Evolutionary conservation across 2,329 filamentous ascomycete species (phyloP).

Genomic region (Penicillium crustosum): DNA sequence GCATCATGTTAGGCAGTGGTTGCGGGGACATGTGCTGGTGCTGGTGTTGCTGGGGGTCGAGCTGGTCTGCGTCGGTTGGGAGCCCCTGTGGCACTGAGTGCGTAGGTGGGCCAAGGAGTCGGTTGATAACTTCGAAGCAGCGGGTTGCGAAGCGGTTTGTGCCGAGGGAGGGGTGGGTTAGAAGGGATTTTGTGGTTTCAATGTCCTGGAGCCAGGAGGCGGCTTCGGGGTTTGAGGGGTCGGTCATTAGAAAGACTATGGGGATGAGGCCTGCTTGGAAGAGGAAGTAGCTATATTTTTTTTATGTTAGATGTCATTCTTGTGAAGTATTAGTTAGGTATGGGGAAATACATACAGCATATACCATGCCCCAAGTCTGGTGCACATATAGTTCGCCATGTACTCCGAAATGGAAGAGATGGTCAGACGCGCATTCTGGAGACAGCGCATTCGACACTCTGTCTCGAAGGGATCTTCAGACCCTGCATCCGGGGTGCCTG

Average conservation of each 20-base stretch:
- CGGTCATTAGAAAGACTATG: conserved; percentile 46
- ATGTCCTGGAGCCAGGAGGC: conserved; percentile 41
- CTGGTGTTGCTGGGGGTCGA: conserved; percentile 11
- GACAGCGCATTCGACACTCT: conserved; percentile 41
- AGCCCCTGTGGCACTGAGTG: not conserved
- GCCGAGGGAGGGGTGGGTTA: conserved; percentile 40
- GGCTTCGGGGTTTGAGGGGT: conserved; percentile 39
- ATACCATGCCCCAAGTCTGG: conserved; percentile 46
- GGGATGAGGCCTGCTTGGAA: conserved; percentile 49
- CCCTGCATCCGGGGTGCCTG: conserved; percentile 26
- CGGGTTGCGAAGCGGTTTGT: conserved; percentile 42
- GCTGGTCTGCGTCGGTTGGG: not conserved
- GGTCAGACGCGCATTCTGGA: conserved; percentile 43
- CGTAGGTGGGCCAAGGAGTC: conserved; percentile 37
- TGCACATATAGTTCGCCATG: conserved; percentile 42
- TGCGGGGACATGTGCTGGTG: conserved; percentile 18
- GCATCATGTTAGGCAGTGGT: conserved; percentile 34
- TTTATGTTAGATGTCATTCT: not conserved
- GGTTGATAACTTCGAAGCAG: conserved; percentile 42
- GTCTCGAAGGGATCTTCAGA: conserved; percentile 39
- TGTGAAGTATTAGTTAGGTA: not conserved
- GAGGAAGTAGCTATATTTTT: conserved; percentile 41
- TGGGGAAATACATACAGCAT: conserved; percentile 36
- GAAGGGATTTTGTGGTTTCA: conserved; percentile 42
- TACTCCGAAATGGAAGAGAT: conserved; percentile 46